These are phyloP conservation scores for Perkinsus marinus DNA, from an alignment of 169 alveolate species.

Conservation along the genomic window DNA sequence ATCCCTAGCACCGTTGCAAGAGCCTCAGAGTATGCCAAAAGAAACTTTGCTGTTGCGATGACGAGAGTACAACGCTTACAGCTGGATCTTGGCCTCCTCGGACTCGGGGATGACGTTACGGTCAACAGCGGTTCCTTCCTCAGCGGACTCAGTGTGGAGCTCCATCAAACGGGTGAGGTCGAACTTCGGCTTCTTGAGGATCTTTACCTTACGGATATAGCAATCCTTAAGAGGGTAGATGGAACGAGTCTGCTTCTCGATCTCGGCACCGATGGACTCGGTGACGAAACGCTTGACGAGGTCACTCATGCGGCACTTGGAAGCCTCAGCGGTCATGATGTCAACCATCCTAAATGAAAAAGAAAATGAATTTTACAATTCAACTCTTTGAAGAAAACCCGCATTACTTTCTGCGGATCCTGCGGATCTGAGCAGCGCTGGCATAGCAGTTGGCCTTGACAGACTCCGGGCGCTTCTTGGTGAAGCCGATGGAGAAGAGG, in stretches of 20 bases:
- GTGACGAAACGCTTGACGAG: constrained; percentile 78
- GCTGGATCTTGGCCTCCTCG: not conserved
- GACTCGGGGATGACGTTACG: not conserved
- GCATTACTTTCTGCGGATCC: constrained; percentile 71
- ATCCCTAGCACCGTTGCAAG: not conserved
- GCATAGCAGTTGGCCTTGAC: constrained; percentile 92
- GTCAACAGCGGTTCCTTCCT: not conserved
- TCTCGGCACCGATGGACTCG: constrained; percentile 86
- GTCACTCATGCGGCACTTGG: constrained; percentile 78
- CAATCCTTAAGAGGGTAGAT: constrained; percentile 94
- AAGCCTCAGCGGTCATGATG: constrained; percentile 83
- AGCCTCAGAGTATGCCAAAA: not conserved
- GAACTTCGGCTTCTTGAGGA: constrained; percentile 89
- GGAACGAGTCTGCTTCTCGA: constrained; percentile 82
- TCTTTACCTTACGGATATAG: constrained; percentile 86
- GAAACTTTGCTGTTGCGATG: not conserved
- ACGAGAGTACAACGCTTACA: not conserved
- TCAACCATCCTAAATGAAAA: constrained; percentile 67
- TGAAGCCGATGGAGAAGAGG: constrained; percentile 91
- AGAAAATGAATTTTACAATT: too few relatives aligned
- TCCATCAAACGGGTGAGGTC: constrained; percentile 47
- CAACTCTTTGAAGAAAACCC: too few relatives aligned
- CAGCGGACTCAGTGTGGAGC: not conserved
- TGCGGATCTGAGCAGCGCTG: constrained; percentile 77
- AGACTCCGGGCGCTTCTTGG: constrained; percentile 56